Evolutionary conservation across 1,284 basidiomycete species (phyloP).

Genomic region (Malassezia japonica): DNA sequence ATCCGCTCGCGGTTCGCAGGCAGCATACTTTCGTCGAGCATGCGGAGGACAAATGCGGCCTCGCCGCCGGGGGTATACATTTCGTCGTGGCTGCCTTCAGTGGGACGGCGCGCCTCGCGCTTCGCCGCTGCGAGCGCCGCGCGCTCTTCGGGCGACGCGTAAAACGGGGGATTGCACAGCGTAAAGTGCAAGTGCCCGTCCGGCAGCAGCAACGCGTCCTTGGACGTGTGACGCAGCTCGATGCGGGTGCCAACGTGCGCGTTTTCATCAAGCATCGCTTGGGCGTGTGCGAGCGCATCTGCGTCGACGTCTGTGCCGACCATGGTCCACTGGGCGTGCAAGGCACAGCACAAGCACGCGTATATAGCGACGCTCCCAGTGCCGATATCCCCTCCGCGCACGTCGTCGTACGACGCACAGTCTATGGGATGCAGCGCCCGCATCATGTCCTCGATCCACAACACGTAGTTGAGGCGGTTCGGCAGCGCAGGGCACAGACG

Average conservation of each 20-base stretch:
- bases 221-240: slow-evolving; percentile 51
- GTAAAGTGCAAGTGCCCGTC: slow-evolving; percentile 51
- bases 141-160: slow-evolving; percentile 63
- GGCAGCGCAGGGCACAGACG: slow-evolving; percentile 24
- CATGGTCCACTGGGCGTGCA: slow-evolving; percentile 9
- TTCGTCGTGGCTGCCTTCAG: slow-evolving; percentile 56
- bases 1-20: slow-evolving; percentile 18
- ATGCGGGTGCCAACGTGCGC: slow-evolving; percentile 26
- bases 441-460: slow-evolving; percentile 16
- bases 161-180: slow-evolving; percentile 95
- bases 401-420: background rate
- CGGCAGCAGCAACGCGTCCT: slow-evolving; percentile 54
- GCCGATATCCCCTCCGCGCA: slow-evolving; percentile 55
- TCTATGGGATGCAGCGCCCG: background rate
- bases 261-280: slow-evolving; percentile 57
- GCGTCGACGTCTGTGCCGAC: slow-evolving; percentile 12
- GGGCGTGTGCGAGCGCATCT: slow-evolving; percentile 1
- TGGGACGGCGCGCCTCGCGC: slow-evolving; percentile 52
- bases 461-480: slow-evolving; percentile 19
- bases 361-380: slow-evolving; percentile 85
- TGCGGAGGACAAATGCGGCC: slow-evolving; percentile 61
- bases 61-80: slow-evolving; percentile 82
- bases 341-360: slow-evolving; percentile 58
- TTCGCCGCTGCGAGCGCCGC: slow-evolving; percentile 1
- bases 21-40: slow-evolving; percentile 68